Base-by-base conservation (phyloP, 768 basidiomycete genomes). In the Floccularia luteovirens region DNA sequence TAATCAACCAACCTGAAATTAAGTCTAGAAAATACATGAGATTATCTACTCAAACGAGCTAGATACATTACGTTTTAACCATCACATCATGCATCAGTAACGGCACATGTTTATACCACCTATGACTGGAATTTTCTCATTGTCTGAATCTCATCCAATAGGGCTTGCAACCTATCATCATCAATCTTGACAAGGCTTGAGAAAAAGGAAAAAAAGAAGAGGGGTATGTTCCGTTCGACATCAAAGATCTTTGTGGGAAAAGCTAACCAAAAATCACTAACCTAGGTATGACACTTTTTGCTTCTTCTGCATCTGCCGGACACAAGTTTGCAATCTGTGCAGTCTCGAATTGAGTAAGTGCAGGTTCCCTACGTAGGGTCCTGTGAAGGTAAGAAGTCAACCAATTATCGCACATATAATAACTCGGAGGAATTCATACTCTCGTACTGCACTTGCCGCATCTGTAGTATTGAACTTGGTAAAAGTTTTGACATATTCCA, bases 261-360 rank as follows among this genome's bases (percentile, higher is more conserved):
- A 24, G n/a, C 5, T 16, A 21, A 12, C 3, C 20, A 38, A 30
- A 8, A 10, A 7, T 7, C 25, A 50, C 64, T 14, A 38, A 84
- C 90, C 90, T 93, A 5, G 91, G 91, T 24, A 94, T 67, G 39
- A 91, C 74, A 51, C 90, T 90, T 66, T 91, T 93, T 20, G 90
- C 85, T 59, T 94, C 92, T 49, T 94, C 91, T 3, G 87, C 75
- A 43, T 81, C 79, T 28, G 80, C 86, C 11, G 91, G 91, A 53
- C 88, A 90, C 40, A 94, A 60, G 52, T 94, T 94, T 12, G 89
- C 89, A 39, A 94, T 86, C 55, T 94, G 91, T 2, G 90, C 90
- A 3, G 86, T 86, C 66, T 94, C 91, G 49, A 92, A 93, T 52
- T 88, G 87, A 2, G 89, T 89, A 27, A 94, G 57, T 2, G 78